Evolutionary conservation across 2,329 filamentous ascomycete genomes (phyloP), one percentile per base, ranked within the genome.

Genomic region (Xylaria multiplex): DNA sequence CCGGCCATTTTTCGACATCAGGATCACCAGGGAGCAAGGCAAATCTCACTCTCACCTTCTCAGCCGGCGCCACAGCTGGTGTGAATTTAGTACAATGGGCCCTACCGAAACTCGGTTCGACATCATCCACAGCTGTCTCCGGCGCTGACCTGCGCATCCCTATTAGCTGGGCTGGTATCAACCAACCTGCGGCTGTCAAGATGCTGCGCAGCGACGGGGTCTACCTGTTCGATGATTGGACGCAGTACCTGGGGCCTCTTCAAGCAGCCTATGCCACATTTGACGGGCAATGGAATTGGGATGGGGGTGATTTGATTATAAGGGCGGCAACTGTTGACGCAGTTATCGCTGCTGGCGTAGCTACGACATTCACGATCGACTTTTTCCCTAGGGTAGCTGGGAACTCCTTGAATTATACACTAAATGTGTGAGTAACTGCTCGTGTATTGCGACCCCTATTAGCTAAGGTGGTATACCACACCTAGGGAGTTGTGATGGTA

Each of bases 221-320:
- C 6, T 85, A 81, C 59, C 72, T 89, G 6, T 79, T 85, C 3
- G 86, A 89, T 68, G 81, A 84, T 56, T 89, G 84, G 84, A 89
- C 86, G 0, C 74, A 80, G 70, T 86, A 80, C 35, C 75, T 88
- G 1, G 83, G 83, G 0, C 79, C 82, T 2, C 72, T 89, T 27
- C 85, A 88, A 71, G 79, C 85, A 68, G 82, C 77, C 13, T 72
- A 79, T 16, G 81, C 78, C 69, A 88, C 86, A 2, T 87, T 82
- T 63, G 77, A 73, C 8, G 79, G 74, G 22, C 84, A 86, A 62
- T 88, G 83, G 81, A 81, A 82, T 56, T 87, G 81, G 77, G 82
- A 85, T 65, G 78, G 72, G 0, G 71, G 74, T 16, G 74, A 81
- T 61, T 77, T 88, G 0, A 81, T 85, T 3, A 67, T 88, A n/a